Percentiles rank a stretch among this genome's conserved stretches.
These are phyloP conservation scores for Wickerhamiella azyma DNA, from an alignment of 805 yeast species.

Conservation along the genomic window DNA sequence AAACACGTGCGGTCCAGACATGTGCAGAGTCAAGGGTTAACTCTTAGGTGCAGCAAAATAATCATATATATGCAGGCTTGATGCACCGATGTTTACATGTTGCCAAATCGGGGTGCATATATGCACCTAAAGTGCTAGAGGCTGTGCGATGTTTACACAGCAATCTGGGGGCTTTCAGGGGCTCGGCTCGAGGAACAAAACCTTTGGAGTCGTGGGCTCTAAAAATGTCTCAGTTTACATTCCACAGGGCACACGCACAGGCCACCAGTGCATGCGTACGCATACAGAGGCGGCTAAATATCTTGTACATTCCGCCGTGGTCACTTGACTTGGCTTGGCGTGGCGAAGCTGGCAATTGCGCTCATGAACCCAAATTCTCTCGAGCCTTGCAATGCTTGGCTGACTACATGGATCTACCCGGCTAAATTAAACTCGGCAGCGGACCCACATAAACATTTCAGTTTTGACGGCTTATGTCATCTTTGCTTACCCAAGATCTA, in stretches of 20 bases:
- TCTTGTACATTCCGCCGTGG: not conserved
- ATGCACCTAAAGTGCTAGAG: not conserved
- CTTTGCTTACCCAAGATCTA: not conserved
- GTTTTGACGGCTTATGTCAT: not conserved
- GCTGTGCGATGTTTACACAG: not conserved
- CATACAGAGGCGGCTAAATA: not conserved
- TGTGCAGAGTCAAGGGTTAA: not conserved
- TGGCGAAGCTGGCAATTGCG: no score
- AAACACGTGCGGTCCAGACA: constrained; percentile 14
- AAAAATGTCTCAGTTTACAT: not conserved
- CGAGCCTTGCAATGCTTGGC: not conserved
- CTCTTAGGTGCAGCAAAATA: not conserved
- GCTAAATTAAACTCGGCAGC: not conserved
- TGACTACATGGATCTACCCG: not conserved
- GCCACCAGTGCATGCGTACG: not conserved
- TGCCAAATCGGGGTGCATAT: constrained; percentile 3
- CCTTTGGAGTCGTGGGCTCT: not conserved
- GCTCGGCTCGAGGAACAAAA: not conserved
- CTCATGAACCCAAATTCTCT: not conserved
- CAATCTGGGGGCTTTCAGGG: not conserved
- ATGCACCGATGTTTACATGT: constrained; percentile 3
- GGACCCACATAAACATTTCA: not conserved
- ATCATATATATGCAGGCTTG: constrained; percentile 1
- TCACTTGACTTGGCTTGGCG: no score
- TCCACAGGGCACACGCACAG: not conserved